These are phyloP conservation scores for Talaromyces sp. DNA, from an alignment of 2,329 filamentous ascomycete species.

Conservation along the genomic window DNA sequence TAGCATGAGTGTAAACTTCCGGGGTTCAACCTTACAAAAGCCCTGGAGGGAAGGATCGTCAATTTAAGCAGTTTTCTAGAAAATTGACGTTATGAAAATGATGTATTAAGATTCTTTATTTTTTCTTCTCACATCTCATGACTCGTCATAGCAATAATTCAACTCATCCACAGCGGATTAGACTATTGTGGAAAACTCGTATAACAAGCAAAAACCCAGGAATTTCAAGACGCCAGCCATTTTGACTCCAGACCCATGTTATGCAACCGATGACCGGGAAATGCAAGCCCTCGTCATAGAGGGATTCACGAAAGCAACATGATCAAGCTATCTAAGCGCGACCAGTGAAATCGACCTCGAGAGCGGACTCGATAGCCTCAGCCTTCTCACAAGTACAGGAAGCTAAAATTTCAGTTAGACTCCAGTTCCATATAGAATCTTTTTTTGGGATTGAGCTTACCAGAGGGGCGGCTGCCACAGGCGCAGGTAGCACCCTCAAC, in stretches of 20 bases:
- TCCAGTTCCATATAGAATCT: not conserved
- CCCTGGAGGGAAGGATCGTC: too few relatives aligned
- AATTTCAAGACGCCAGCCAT: constrained; percentile 9
- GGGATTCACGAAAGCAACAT: not conserved
- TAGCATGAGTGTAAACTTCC: too few relatives aligned
- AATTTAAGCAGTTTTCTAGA: too few relatives aligned
- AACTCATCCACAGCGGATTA: not conserved
- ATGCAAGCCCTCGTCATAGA: not conserved
- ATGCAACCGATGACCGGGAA: constrained; percentile 11
- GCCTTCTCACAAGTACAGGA: constrained; percentile 84
- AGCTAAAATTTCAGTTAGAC: constrained; percentile 43
- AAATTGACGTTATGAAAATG: not conserved
- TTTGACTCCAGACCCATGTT: constrained; percentile 1
- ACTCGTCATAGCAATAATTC: not conserved
- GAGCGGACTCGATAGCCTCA: constrained; percentile 61
- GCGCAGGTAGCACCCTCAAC: constrained; percentile 66
- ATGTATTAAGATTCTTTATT: not conserved
- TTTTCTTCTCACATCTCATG: constrained; percentile 4
- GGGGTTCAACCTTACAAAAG: too few relatives aligned
- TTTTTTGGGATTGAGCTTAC: constrained; percentile 51
- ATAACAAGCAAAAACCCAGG: not conserved
- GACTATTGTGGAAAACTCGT: not conserved
- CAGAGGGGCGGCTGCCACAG: constrained; percentile 73
- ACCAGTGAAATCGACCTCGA: constrained; percentile 86
- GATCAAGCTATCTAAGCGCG: constrained; percentile 40